Percentiles rank a stretch among this genome's conserved stretches.
phyloP scores from a whole-genome alignment of 192 early-diverging fungal genomes.

The Diversispora epigaea region DNA sequence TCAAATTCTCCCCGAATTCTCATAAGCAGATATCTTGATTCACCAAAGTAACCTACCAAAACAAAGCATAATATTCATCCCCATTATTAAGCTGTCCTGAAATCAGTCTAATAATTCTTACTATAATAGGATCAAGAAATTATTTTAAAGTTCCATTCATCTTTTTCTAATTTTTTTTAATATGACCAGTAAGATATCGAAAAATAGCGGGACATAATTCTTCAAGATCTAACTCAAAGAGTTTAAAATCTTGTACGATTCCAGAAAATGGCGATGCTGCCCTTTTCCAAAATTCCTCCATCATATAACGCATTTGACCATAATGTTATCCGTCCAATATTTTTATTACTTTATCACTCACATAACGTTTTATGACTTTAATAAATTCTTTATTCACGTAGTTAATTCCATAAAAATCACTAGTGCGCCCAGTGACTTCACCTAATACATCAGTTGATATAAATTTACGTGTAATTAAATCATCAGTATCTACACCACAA shows the following conservation, averaged over 20 bases:
- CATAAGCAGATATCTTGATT: constrained; percentile 46
- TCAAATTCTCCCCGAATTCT: constrained; percentile 31
- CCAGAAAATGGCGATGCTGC: neutral
- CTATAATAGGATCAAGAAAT: constrained; percentile 49
- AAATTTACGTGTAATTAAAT: too few relatives aligned
- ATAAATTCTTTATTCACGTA: constrained; percentile 16
- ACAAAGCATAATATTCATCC: constrained; percentile 40
- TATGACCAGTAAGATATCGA: neutral
- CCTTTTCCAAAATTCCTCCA: neutral
- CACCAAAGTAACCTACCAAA: constrained; percentile 51
- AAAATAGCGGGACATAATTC: neutral
- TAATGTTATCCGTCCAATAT: neutral
- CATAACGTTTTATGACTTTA: neutral
- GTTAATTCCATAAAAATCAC: neutral
- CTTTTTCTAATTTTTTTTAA: neutral
- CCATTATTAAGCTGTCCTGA: constrained; percentile 42
- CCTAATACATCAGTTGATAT: too few relatives aligned
- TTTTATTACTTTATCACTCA: neutral
- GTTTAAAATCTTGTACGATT: neutral
- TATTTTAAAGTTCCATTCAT: constrained; percentile 30
- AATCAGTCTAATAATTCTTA: constrained; percentile 43
- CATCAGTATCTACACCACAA: too few relatives aligned
- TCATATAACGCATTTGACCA: constrained; percentile 11
- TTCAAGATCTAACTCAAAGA: constrained; percentile 1
- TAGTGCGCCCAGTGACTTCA: neutral